A percentile compares a stretch with the other conserved stretches of the same genome.
Conservation (phyloP, 1,139 yeast species). For the Zygotorulaspora mrakii region DNA sequence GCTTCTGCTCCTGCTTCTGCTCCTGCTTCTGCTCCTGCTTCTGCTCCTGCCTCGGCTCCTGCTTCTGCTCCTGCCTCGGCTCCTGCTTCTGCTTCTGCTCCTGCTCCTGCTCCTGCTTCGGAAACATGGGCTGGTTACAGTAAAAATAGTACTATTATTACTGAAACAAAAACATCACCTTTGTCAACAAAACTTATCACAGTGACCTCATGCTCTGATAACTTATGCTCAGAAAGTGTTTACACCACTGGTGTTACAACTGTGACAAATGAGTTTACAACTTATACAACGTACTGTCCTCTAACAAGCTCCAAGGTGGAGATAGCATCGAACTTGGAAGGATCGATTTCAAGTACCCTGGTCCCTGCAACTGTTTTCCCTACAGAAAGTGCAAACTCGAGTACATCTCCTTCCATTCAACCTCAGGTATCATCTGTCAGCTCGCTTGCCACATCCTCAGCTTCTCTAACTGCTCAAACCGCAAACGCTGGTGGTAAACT, state of each 20-base stretch:
- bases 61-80: not conserved
- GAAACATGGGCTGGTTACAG: constrained; percentile 4
- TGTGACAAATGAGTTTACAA: constrained; percentile 3
- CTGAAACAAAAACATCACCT: not conserved
- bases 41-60: not conserved
- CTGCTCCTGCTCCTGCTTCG: not conserved
- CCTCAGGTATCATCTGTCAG: not conserved
- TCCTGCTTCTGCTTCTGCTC: not conserved
- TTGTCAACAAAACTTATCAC: constrained; percentile 7
- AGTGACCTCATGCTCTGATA: constrained; percentile 9
- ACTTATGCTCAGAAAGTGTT: constrained; percentile 9
- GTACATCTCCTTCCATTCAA: not conserved
- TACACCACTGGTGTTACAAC: constrained; percentile 14
- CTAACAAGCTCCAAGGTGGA: no score
- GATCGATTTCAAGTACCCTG: not conserved
- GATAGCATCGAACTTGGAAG: not conserved
- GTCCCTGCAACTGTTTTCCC: not conserved
- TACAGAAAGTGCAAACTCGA: not conserved
- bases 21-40: not conserved
- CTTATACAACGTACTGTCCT: constrained; percentile 13
- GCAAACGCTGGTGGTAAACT: not conserved
- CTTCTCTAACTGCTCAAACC: not conserved
- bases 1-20: not conserved
- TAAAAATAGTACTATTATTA: not conserved
- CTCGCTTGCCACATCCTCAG: not conserved